These are phyloP conservation scores for Amborella trichopoda DNA, from an alignment of 164 flowering plant species.

Conservation along the genomic window DNA sequence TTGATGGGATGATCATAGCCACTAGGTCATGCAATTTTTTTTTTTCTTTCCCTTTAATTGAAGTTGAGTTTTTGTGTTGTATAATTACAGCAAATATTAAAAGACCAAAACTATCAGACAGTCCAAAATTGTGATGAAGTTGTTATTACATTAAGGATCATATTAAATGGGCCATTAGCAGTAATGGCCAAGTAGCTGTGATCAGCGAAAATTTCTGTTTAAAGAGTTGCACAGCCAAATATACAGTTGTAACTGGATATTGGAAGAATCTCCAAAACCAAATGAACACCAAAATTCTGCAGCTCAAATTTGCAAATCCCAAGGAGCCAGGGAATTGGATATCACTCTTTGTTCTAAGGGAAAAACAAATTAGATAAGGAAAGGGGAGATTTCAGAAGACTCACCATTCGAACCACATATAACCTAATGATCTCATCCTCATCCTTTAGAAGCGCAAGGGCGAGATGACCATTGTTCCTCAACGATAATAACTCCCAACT, in stretches of 20 bases:
- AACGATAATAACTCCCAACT: constrained; percentile 17
- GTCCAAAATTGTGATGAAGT: no score
- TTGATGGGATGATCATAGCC: background rate
- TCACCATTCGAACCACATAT: constrained; percentile 31
- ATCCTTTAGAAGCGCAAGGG: constrained; percentile 53
- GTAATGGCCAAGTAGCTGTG: no score
- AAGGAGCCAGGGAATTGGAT: no score
- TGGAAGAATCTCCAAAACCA: background rate
- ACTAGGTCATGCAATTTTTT: background rate
- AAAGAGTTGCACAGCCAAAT: no score
- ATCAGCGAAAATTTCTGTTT: no score
- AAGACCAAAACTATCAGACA: no score
- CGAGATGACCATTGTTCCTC: constrained; percentile 29
- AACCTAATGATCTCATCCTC: constrained; percentile 44
- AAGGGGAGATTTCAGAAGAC: background rate
- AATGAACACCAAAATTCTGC: background rate
- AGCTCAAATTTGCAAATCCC: background rate
- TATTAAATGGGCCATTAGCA: no score
- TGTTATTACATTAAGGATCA: no score
- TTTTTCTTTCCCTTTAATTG: background rate
- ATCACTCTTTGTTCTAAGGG: no score
- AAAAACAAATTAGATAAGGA: background rate
- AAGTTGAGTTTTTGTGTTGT: background rate
- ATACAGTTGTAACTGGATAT: no score
- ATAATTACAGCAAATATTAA: background rate